Evolutionary conservation across 768 basidiomycete species (phyloP).

Genomic region (Podaxis sp.): DNA sequence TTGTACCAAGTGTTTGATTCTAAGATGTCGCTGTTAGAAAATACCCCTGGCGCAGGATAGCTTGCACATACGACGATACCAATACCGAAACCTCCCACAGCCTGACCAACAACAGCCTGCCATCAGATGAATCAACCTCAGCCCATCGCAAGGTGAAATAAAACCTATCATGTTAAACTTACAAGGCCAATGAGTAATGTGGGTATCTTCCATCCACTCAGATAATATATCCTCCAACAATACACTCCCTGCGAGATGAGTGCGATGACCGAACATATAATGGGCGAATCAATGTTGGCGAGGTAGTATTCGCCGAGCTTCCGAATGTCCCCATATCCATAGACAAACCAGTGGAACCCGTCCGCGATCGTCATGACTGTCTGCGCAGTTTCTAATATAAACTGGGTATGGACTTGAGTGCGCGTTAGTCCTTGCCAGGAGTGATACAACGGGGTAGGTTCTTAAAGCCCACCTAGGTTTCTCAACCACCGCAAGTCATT

Average conservation of each 20-base stretch:
- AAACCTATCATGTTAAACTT: background rate
- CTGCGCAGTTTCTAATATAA: background rate
- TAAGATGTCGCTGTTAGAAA: background rate
- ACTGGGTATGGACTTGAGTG: background rate
- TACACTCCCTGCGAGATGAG: slow-evolving; percentile 11
- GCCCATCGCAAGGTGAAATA: background rate
- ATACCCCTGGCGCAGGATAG: background rate
- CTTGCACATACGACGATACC: slow-evolving; percentile 3
- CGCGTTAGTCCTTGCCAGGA: background rate
- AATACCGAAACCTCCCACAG: slow-evolving; percentile 6
- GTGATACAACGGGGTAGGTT: too few relatives aligned
- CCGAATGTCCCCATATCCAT: slow-evolving; percentile 1
- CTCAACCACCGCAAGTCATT: slow-evolving; percentile 8
- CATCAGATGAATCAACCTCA: background rate
- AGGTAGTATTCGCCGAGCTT: slow-evolving; percentile 8
- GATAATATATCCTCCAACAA: slow-evolving; percentile 9
- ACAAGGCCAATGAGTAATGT: background rate
- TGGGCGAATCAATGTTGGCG: slow-evolving; percentile 9
- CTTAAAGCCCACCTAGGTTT: background rate
- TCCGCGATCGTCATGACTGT: slow-evolving; percentile 6
- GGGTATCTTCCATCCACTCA: slow-evolving; percentile 1
- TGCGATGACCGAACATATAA: slow-evolving; percentile 4
- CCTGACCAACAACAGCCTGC: background rate
- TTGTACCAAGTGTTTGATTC: slow-evolving; percentile 8
- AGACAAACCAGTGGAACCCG: slow-evolving; percentile 12